Evolutionary conservation across 2,329 filamentous ascomycete species (phyloP), one percentile per base, ranked within the genome.

Genomic region (Monosporascus sp.): DNA sequence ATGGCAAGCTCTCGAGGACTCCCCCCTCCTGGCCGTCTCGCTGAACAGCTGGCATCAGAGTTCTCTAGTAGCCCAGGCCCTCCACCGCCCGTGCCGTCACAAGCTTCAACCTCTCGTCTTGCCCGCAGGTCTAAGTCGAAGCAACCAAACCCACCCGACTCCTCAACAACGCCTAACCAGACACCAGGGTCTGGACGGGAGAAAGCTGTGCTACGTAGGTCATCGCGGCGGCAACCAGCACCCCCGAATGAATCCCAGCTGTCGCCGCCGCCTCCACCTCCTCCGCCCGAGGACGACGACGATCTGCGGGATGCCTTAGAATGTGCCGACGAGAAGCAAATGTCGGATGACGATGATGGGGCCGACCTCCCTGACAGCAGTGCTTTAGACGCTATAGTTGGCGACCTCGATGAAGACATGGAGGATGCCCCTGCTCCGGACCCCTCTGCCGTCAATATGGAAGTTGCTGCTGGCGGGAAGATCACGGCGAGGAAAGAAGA

Each of bases 401-500:
- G 92, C 55, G 90, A 95, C 60, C 75, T 97, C 1, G 91, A 97
- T 52, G 89, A 93, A 56, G 90, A 92, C 35, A 86, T 93, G 70
- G 85, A 90, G 49, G 86, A 88, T 52, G 81, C 82, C 2, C 73
- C 76, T n/a, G 78, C 81, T n/a, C 80, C 87, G 7, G 90, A 94
- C 62, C 89, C 91, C 2, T 88, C 89, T 4, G 92, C 94, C 6
- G 91, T 97, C 35, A 97, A 91, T 64, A 82, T 99, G 68, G 93
- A 97, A 70, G 84, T 97, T 43, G 91, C 87, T 40, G 85, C 88
- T 18, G 88, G 86, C 20, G 93, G 91, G 15, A 95, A 91, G 66
- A 87, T 97, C 15, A 96, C 90, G 1, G 93, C 93, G 40, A 87
- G 88, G 50, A 93, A 94, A 65, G 93, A 97, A 62, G 92, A 97